phyloP scores from a whole-genome alignment of 1,284 basidiomycete genomes.

The Tilletia setariae region DNA sequence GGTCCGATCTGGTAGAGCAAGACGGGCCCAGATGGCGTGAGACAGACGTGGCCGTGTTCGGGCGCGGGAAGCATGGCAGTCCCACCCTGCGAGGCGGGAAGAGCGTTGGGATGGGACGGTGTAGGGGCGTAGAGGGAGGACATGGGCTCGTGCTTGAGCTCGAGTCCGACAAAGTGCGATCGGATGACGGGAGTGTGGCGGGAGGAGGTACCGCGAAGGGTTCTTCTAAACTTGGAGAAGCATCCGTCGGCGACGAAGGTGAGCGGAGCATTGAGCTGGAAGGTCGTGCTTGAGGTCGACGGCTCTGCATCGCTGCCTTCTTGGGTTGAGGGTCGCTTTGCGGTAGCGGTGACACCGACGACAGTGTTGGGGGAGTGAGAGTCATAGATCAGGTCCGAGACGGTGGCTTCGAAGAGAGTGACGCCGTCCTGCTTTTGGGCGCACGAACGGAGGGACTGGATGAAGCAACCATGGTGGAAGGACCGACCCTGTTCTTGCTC shows the following conservation, averaged over 20 bases:
- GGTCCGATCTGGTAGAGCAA: slow-evolving; percentile 79
- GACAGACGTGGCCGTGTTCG: slow-evolving; percentile 80
- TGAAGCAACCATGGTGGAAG: slow-evolving; percentile 93
- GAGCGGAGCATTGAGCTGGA: slow-evolving; percentile 65
- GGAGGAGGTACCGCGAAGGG: slow-evolving; percentile 56
- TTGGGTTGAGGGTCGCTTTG: slow-evolving; percentile 21
- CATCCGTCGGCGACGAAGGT: slow-evolving; percentile 92
- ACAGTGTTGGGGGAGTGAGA: slow-evolving; percentile 25
- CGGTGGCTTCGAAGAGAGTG: slow-evolving; percentile 40
- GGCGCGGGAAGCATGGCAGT: slow-evolving; percentile 65
- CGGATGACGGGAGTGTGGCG: slow-evolving; percentile 59
- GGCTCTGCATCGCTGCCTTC: slow-evolving; percentile 2
- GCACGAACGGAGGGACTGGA: slow-evolving; percentile 72
- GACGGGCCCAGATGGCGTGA: slow-evolving; percentile 72
- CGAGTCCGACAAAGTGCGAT: slow-evolving; percentile 76
- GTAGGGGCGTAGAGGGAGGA: slow-evolving; percentile 10
- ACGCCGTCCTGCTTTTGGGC: slow-evolving; percentile 58
- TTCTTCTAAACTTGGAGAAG: slow-evolving; percentile 75
- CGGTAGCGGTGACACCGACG: slow-evolving; percentile 35
- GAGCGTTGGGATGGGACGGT: slow-evolving; percentile 5
- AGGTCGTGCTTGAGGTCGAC: slow-evolving; percentile 20
- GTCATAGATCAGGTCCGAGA: slow-evolving; percentile 40
- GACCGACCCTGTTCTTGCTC: slow-evolving; percentile 64
- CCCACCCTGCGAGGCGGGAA: neutral
- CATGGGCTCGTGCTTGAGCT: slow-evolving; percentile 67